These are phyloP conservation scores for Pseudogymnoascus sp. DNA, from an alignment of 2,329 filamentous ascomycete species.

Conservation along the genomic window DNA sequence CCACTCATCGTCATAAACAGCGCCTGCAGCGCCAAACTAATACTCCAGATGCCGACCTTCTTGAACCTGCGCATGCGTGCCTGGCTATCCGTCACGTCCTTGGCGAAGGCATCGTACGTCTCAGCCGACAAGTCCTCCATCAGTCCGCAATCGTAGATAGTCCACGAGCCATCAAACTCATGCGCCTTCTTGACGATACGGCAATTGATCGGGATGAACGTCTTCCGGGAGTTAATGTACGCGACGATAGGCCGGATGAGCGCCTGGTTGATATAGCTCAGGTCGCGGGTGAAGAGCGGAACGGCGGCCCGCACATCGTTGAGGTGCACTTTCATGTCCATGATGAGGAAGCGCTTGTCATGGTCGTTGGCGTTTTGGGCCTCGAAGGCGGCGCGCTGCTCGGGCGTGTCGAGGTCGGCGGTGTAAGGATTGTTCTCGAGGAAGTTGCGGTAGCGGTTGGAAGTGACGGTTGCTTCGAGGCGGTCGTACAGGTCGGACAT, in stretches of 20 bases:
- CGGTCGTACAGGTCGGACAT: constrained; percentile 97
- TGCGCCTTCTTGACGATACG: constrained; percentile 80
- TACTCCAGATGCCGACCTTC: constrained; percentile 93
- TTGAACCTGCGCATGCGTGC: constrained; percentile 78
- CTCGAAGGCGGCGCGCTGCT: constrained; percentile 20
- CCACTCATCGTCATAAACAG: constrained; percentile 92
- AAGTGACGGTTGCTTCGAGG: constrained; percentile 82
- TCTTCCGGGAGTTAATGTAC: constrained; percentile 92
- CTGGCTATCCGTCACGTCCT: constrained; percentile 82
- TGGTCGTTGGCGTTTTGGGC: constrained; percentile 34
- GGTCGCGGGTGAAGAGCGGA: constrained; percentile 80
- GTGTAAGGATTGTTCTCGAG: constrained; percentile 40
- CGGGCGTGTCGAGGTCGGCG: constrained; percentile 24
- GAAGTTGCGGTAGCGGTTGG: constrained; percentile 57
- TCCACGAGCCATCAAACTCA: constrained; percentile 95
- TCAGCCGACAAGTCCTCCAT: constrained; percentile 91
- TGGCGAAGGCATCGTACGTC: constrained; percentile 89
- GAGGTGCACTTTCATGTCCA: constrained; percentile 89
- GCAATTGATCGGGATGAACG: constrained; percentile 92
- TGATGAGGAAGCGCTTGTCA: constrained; percentile 73
- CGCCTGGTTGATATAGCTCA: constrained; percentile 94
- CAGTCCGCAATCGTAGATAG: constrained; percentile 82
- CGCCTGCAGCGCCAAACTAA: constrained; percentile 85
- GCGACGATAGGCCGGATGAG: constrained; percentile 92
- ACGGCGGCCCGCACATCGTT: constrained; percentile 92